These are phyloP conservation scores for Paramyrothecium sp. DNA, from an alignment of 2,329 filamentous ascomycete species.

Conservation along the genomic window DNA sequence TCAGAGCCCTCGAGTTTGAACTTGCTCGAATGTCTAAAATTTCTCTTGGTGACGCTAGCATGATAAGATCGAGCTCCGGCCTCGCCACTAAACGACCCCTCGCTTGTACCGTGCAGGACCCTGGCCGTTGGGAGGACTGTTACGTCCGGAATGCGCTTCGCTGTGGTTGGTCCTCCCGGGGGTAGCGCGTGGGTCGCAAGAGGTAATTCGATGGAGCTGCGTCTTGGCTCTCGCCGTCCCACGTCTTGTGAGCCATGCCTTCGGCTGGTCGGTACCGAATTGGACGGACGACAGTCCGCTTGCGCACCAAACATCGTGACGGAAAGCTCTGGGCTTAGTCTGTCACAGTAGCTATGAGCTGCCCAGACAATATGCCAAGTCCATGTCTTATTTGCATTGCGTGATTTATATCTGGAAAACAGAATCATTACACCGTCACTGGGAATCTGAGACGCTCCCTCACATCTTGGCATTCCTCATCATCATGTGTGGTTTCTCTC, in stretches of 20 bases:
- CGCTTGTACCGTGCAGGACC: not conserved
- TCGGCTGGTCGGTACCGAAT: too few relatives aligned
- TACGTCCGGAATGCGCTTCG: not conserved
- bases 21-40: too few relatives aligned
- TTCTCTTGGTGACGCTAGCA: not conserved
- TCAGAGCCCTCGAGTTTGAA: too few relatives aligned
- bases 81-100: not conserved
- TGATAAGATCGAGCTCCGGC: not conserved
- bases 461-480: not conserved
- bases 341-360: too few relatives aligned
- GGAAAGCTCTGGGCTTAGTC: too few relatives aligned
- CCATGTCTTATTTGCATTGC: not conserved
- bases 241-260: not conserved
- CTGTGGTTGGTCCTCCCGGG: not conserved
- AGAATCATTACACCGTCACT: too few relatives aligned
- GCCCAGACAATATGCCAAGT: too few relatives aligned
- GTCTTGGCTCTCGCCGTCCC: not conserved
- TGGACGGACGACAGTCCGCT: too few relatives aligned
- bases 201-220: not conserved
- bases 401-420: constrained; percentile 13
- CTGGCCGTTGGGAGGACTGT: not conserved
- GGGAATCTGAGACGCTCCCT: not conserved
- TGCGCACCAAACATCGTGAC: too few relatives aligned
- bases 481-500: not conserved
- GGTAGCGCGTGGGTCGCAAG: not conserved